These are phyloP conservation scores for Orbilia brochopaga DNA, from an alignment of 2,329 filamentous ascomycete species.

Conservation along the genomic window DNA sequence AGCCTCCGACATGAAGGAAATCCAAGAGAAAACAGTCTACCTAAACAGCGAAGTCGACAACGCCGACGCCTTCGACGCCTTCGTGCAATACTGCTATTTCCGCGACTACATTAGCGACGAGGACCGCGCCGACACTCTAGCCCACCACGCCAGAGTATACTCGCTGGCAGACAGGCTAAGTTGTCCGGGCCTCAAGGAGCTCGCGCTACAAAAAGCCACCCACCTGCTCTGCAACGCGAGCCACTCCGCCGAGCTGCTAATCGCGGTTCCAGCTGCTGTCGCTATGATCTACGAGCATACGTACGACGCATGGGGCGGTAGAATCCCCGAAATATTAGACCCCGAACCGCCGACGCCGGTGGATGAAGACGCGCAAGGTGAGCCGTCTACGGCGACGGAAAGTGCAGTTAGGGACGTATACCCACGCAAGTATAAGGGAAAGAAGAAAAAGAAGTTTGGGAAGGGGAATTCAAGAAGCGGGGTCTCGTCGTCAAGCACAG, in stretches of 20 bases:
- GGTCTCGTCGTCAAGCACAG: no score
- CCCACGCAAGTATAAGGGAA: background rate
- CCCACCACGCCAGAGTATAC: slow-evolving; percentile 23
- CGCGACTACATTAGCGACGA: slow-evolving; percentile 14
- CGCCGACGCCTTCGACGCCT: slow-evolving; percentile 11
- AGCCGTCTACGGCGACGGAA: background rate
- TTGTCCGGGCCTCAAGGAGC: slow-evolving; percentile 20
- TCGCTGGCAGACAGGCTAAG: slow-evolving; percentile 18
- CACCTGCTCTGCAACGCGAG: background rate
- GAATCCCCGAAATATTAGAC: slow-evolving; percentile 10
- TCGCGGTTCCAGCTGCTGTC: background rate
- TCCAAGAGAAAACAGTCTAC: slow-evolving; percentile 5
- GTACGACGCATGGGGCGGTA: slow-evolving; percentile 4
- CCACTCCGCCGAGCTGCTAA: background rate
- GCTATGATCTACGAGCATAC: slow-evolving; percentile 1
- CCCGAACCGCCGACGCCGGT: background rate
- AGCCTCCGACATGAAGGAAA: slow-evolving; percentile 15
- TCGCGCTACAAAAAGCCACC: slow-evolving; percentile 13
- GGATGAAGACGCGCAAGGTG: background rate
- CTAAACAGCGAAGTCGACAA: slow-evolving; percentile 18
- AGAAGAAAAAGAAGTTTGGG: background rate
- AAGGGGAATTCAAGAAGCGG: no score
- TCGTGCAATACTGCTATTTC: slow-evolving; percentile 40
- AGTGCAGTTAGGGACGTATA: background rate
- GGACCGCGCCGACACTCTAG: background rate